A percentile compares a stretch with the other conserved stretches of the same genome.
Evolutionary conservation across 2,329 filamentous ascomycete genomes (phyloP).

Genomic region (Dactylellina cionopaga): DNA sequence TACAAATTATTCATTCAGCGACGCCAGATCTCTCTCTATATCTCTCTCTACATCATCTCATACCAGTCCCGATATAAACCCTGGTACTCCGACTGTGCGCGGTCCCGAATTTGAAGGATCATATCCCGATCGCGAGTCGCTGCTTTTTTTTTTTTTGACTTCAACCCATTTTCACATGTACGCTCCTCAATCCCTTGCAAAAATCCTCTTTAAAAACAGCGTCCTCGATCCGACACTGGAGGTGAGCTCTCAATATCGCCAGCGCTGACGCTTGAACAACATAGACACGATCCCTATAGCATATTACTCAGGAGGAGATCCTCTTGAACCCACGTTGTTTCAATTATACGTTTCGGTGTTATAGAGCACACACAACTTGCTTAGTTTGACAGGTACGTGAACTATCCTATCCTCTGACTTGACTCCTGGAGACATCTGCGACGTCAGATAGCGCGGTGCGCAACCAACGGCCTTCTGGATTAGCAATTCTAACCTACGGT

Average conservation of each 20-base stretch:
- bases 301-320: slow-evolving; percentile 42
- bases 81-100: slow-evolving; percentile 18
- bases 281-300: slow-evolving; percentile 12
- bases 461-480: not conserved
- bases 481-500: slow-evolving; percentile 3
- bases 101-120: slow-evolving; percentile 13
- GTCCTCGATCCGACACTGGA: slow-evolving; percentile 19
- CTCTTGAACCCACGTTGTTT: slow-evolving; percentile 30
- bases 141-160: not conserved
- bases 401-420: not conserved
- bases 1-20: slow-evolving; percentile 5
- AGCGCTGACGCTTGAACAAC: slow-evolving; percentile 1
- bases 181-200: not conserved
- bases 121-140: slow-evolving; percentile 9
- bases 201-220: slow-evolving; percentile 16
- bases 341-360: slow-evolving; percentile 23
- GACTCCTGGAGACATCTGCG: slow-evolving; percentile 5
- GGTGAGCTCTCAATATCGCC: too few species aligned
- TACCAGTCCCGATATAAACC: too few species aligned
- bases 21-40: slow-evolving; percentile 1
- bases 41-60: not conserved
- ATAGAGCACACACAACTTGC: slow-evolving; percentile 10
- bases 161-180: slow-evolving; percentile 18
- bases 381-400: slow-evolving; percentile 43
- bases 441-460: slow-evolving; percentile 12